Evolutionary conservation across 2,329 filamentous ascomycete genomes (phyloP), one percentile per base, ranked within the genome.

Genomic region (Calonectria ilicicola): DNA sequence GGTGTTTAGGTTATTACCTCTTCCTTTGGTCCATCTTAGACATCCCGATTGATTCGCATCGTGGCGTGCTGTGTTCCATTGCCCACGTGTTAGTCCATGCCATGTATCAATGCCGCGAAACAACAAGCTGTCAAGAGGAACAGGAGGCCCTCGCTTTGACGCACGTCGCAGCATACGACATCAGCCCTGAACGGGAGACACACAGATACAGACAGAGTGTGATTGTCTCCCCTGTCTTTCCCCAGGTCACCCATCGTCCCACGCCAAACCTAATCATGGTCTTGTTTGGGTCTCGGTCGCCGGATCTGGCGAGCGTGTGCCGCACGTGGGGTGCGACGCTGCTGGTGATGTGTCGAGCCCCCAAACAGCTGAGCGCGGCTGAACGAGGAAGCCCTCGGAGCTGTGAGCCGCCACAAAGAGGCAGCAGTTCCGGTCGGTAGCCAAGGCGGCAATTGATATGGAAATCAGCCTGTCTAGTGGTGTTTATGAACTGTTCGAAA

Each of bases 291-390:
- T 38, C 72, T 78, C 77, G 76, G 77, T 78, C 74, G 69, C 75
- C 65, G 58, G 69, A 78, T 78, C 70, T 63, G 75, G 76, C 26
- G 49, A 71, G 47, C 58, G 70, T 40, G 46, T 29, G 58, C 35
- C 35, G 21, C 76, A 78, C 76, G 76, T 78, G 76, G 73, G 72
- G 74, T 63, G 44, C 38, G 32, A 23, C 49, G 14, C 38, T 42
- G 67, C 63, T 32, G 53, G 42, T 69, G 64, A 69, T 64, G 69
- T 46, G 27, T 69, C 32, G 58, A 62, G 29, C 21, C 53, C n/a
- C n/a, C 42, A 21, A 35, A 14, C 32, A 35, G 32, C 32, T 35
- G 32, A 21, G 53, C 53, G 32, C 35, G 14, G n/a, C 7, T 23
- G 32, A 26, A 40, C n/a, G 15, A 29, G 29, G 14, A 5, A 21